These are phyloP conservation scores for Chaetomium sp. DNA, from an alignment of 2,329 filamentous ascomycete genomes.

Conservation along the genomic window DNA sequence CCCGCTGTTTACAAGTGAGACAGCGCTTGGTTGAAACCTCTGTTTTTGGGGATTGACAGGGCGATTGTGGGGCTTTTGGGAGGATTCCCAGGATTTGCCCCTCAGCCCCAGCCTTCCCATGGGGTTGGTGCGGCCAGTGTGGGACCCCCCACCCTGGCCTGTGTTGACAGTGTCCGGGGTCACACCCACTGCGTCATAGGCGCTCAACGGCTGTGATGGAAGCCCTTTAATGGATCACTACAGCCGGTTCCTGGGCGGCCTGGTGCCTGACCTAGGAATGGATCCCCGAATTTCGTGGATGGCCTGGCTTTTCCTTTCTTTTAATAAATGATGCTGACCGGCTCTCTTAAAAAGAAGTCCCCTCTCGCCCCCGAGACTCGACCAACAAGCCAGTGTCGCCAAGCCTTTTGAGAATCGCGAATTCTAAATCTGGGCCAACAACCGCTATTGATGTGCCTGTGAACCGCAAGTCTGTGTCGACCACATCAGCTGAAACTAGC, in stretches of 20 bases:
- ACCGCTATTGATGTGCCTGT: constrained; percentile 50
- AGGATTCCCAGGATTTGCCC: background rate
- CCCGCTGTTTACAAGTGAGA: background rate
- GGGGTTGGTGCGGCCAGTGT: background rate
- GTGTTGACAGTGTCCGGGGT: background rate
- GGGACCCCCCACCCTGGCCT: background rate
- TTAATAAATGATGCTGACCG: background rate
- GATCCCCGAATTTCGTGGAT: background rate
- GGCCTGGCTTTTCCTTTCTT: background rate
- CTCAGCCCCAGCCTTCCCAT: background rate
- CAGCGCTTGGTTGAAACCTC: background rate
- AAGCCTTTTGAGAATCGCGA: constrained; percentile 19
- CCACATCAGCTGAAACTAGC: constrained; percentile 27
- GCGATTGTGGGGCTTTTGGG: background rate
- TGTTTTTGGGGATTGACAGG: background rate
- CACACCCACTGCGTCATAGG: constrained; percentile 11
- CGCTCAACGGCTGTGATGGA: too few relatives aligned
- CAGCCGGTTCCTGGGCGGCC: background rate
- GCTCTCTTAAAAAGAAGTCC: constrained; percentile 5
- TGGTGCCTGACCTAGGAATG: too few relatives aligned
- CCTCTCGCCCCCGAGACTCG: background rate
- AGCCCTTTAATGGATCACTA: background rate
- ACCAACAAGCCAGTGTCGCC: background rate
- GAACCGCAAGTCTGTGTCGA: constrained; percentile 14
- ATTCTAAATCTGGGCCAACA: constrained; percentile 29